Conservation (phyloP, 1,284 basidiomycete genomes). For the Irpex sp. region DNA sequence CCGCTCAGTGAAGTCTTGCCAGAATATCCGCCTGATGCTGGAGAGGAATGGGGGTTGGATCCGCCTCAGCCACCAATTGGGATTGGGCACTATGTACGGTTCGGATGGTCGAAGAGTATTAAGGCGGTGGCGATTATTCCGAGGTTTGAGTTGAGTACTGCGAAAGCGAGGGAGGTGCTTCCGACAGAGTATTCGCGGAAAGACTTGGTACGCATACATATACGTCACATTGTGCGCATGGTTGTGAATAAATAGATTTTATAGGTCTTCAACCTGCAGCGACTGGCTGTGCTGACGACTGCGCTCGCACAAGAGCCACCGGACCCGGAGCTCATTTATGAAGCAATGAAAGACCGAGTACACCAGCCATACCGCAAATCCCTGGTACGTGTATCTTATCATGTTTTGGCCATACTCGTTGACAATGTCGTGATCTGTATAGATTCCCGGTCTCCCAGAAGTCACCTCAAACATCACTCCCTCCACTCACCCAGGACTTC, state of each 20-base stretch:
- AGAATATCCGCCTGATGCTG: constrained; percentile 92
- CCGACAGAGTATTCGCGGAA: constrained; percentile 83
- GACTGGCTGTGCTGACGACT: constrained; percentile 96
- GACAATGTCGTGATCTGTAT: constrained; percentile 1
- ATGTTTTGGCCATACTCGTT: background rate
- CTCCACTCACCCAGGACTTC: constrained; percentile 83
- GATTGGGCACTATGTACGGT: constrained; percentile 94
- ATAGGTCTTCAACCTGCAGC: constrained; percentile 97
- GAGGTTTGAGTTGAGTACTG: constrained; percentile 94
- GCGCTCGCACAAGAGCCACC: constrained; percentile 90
- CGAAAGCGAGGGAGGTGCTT: constrained; percentile 88
- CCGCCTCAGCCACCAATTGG: constrained; percentile 87
- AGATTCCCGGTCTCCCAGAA: constrained; percentile 94
- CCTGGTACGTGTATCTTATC: constrained; percentile 50
- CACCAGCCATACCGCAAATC: constrained; percentile 95
- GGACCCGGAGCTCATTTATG: constrained; percentile 92
- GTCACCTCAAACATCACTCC: constrained; percentile 90
- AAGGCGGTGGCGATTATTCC: constrained; percentile 96
- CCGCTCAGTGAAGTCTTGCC: constrained; percentile 96
- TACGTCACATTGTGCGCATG: too few relatives aligned
- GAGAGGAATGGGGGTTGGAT: constrained; percentile 84
- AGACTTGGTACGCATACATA: constrained; percentile 72
- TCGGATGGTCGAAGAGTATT: constrained; percentile 85
- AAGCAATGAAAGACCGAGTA: constrained; percentile 98
- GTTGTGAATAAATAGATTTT: too few relatives aligned